Evolutionary conservation across 208 protist species (phyloP).

Genomic region (Leishmania braziliensis): DNA sequence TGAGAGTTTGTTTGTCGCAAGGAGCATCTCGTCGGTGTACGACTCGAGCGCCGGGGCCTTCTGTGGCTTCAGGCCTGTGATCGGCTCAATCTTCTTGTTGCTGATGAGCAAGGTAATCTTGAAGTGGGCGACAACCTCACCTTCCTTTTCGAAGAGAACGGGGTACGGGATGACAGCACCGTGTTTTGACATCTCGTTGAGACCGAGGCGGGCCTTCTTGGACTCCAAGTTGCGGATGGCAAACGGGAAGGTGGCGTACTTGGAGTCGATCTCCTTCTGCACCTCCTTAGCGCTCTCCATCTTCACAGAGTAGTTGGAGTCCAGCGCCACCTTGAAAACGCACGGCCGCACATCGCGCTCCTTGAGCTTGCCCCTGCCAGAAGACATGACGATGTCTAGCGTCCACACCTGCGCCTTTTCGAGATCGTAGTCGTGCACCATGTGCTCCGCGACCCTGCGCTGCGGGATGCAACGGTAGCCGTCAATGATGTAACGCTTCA

Average conservation of each 20-base stretch:
- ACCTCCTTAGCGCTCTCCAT: constrained; percentile 96
- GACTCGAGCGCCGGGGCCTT: constrained; percentile 73
- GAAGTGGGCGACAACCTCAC: constrained; percentile 92
- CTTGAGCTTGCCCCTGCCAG: constrained; percentile 90
- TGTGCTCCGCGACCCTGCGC: constrained; percentile 90
- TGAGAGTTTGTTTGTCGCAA: constrained; percentile 80
- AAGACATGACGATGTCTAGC: constrained; percentile 89
- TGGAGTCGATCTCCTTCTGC: constrained; percentile 94
- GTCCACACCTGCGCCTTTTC: constrained; percentile 93
- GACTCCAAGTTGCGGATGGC: constrained; percentile 93
- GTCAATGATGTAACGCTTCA: constrained; percentile 98
- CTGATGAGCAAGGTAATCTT: constrained; percentile 92
- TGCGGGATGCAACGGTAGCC: constrained; percentile 96
- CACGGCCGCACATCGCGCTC: constrained; percentile 88
- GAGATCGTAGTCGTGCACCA: constrained; percentile 95
- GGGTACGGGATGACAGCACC: constrained; percentile 96
- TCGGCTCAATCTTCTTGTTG: constrained; percentile 88
- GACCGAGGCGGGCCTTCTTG: constrained; percentile 94
- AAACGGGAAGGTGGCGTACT: constrained; percentile 97
- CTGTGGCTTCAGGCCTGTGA: constrained; percentile 89
- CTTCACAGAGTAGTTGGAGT: constrained; percentile 97
- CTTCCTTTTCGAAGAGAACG: constrained; percentile 94
- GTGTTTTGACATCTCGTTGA: constrained; percentile 97
- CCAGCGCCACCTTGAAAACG: constrained; percentile 96
- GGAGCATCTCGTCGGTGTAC: constrained; percentile 88